Conservation (phyloP, 768 basidiomycete species). For the Leccinum barrowsii region DNA sequence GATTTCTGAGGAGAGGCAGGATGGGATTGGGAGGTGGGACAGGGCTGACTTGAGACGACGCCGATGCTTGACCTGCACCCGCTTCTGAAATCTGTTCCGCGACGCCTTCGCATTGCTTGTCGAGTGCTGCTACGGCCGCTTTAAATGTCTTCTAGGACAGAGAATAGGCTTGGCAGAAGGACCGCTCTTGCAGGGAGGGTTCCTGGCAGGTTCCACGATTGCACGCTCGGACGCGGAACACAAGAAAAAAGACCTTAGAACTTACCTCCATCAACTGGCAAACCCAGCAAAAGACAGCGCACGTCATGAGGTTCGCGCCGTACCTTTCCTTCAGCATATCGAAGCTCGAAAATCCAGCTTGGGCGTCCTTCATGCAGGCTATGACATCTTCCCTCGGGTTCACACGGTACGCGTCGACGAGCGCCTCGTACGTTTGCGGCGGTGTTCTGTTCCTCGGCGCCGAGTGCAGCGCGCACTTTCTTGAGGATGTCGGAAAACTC, state of each 20-base stretch:
- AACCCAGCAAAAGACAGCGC: constrained; percentile 47
- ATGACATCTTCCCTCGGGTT: constrained; percentile 14
- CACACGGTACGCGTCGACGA: constrained; percentile 28
- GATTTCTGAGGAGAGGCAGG: constrained; percentile 17
- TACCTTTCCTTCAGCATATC: constrained; percentile 18
- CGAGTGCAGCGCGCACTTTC: constrained; percentile 18
- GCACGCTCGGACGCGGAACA: neutral
- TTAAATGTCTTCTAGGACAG: constrained; percentile 19
- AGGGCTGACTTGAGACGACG: neutral
- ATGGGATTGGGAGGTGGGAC: neutral
- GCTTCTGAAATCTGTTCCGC: constrained; percentile 19
- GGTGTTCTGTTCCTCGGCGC: neutral
- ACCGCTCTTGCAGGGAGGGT: constrained; percentile 18
- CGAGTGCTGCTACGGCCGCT: constrained; percentile 15
- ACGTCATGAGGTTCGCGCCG: constrained; percentile 25
- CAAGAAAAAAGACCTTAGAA: constrained; percentile 7
- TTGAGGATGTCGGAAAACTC: constrained; percentile 25
- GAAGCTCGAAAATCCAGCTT: constrained; percentile 21
- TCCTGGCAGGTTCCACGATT: neutral
- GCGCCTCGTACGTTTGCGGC: constrained; percentile 25
- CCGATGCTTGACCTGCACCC: neutral
- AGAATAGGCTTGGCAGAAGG: constrained; percentile 16
- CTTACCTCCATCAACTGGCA: constrained; percentile 35
- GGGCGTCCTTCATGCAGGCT: constrained; percentile 35
- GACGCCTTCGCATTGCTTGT: constrained; percentile 25